Conservation (phyloP, 2,329 filamentous ascomycete species). For the Exophiala bonariae region DNA sequence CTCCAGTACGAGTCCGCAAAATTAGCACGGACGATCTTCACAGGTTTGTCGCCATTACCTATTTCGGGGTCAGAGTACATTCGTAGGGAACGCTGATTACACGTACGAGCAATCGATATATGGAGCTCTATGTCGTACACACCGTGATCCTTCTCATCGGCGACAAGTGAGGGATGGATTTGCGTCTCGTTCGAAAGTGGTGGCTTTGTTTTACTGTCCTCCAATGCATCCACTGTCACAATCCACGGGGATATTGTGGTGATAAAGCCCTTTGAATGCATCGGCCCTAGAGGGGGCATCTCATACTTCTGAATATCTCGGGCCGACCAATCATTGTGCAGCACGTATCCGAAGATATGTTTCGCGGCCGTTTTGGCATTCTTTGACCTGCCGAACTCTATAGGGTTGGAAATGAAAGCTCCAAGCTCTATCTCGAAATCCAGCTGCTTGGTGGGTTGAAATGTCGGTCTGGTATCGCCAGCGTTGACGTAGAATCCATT, state of each 20-base stretch:
- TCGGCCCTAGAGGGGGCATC: slow-evolving; percentile 54
- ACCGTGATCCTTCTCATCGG: slow-evolving; percentile 8
- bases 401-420: slow-evolving; percentile 67
- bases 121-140: slow-evolving; percentile 8
- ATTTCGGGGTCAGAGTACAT: background rate
- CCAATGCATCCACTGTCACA: slow-evolving; percentile 58
- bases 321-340: slow-evolving; percentile 74
- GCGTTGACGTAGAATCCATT: slow-evolving; percentile 34
- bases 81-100: background rate
- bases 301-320: slow-evolving; percentile 13
- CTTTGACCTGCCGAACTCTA: slow-evolving; percentile 63
- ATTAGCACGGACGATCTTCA: slow-evolving; percentile 9
- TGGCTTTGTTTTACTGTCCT: background rate
- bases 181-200: background rate
- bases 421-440: slow-evolving; percentile 80
- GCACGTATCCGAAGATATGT: slow-evolving; percentile 72
- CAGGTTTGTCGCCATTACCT: background rate
- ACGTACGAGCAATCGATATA: background rate
- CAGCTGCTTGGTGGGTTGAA: slow-evolving; percentile 63
- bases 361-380: slow-evolving; percentile 64
- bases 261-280: slow-evolving; percentile 62
- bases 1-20: slow-evolving; percentile 9
- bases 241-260: slow-evolving; percentile 64
- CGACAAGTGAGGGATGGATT: slow-evolving; percentile 1
- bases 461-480: slow-evolving; percentile 29